A percentile compares a stretch with the other conserved stretches of the same genome.
Evolutionary conservation across 352 stramenopile genomes (phyloP).

Genomic region (Peronospora destructor): DNA sequence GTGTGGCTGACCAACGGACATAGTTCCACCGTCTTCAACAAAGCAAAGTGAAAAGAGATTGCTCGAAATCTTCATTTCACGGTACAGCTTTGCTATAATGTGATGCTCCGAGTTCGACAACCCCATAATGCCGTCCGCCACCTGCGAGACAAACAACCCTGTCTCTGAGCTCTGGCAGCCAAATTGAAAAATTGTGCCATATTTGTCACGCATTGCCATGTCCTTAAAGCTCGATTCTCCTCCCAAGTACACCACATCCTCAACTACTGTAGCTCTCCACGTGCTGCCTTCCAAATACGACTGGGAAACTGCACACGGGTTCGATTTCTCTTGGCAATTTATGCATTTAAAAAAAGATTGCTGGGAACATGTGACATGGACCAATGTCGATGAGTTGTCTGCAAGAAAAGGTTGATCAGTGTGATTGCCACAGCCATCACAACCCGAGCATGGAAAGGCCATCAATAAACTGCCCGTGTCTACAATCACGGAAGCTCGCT

Average conservation of each 20-base stretch:
- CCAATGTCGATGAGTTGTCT: conserved; percentile 58
- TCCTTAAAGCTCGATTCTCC: conserved; percentile 47
- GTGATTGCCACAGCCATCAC: conserved; percentile 60
- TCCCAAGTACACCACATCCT: conserved; percentile 76
- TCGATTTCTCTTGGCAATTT: conserved; percentile 30
- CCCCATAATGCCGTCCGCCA: conserved; percentile 82
- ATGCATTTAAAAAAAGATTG: conserved; percentile 53
- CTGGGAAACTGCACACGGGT: conserved; percentile 67
- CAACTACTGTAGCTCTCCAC: conserved; percentile 73
- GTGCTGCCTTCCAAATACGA: conserved; percentile 84
- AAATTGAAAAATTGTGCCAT: conserved; percentile 74
- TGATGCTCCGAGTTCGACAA: conserved; percentile 67
- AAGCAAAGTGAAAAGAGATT: conserved; percentile 83
- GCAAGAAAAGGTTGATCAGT: conserved; percentile 64
- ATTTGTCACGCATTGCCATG: conserved; percentile 44
- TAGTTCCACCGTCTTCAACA: conserved; percentile 50
- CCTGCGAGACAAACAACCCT: conserved; percentile 74
- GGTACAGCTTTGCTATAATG: conserved; percentile 65
- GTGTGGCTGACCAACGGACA: conserved; percentile 57
- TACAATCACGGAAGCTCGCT: conserved; percentile 75
- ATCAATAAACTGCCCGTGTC: conserved; percentile 77
- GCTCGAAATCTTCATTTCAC: conserved; percentile 71
- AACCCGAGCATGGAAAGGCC: conserved; percentile 76
- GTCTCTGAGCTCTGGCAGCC: conserved; percentile 73
- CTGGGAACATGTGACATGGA: conserved; percentile 55